Evolutionary conservation across 2,329 filamentous ascomycete genomes (phyloP).

Genomic region (Elsinoe perseae): DNA sequence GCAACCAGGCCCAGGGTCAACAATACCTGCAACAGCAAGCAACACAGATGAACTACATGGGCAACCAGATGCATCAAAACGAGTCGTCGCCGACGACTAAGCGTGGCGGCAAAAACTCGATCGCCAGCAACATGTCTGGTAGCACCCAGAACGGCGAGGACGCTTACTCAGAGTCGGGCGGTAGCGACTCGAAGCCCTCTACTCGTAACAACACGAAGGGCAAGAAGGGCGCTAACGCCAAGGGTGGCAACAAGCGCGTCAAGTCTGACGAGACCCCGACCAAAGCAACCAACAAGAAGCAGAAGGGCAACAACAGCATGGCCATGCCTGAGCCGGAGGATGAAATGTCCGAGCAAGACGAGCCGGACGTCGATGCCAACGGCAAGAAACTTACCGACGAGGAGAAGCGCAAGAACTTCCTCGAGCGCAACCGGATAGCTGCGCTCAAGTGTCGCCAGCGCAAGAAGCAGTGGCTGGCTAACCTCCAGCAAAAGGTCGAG

Average conservation of each 20-base stretch:
- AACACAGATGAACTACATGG: constrained; percentile 32
- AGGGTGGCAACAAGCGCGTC: constrained; percentile 58
- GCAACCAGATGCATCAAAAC: constrained; percentile 32
- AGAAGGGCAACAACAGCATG: constrained; percentile 51
- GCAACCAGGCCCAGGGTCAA: constrained; percentile 46
- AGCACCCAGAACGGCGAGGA: constrained; percentile 46
- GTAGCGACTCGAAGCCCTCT: constrained; percentile 56
- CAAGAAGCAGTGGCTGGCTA: constrained; percentile 98
- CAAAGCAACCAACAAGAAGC: constrained; percentile 64
- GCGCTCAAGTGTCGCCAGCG: constrained; percentile 94
- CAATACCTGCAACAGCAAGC: constrained; percentile 35
- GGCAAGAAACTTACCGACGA: constrained; percentile 91
- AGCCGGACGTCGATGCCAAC: constrained; percentile 30
- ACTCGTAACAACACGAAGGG: constrained; percentile 53
- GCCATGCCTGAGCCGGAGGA: constrained; percentile 43
- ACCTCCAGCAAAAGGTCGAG: constrained; percentile 90
- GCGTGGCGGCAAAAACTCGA: constrained; percentile 41
- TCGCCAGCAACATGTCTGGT: constrained; percentile 53
- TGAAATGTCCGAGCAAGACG: constrained; percentile 43
- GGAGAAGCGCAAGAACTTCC: constrained; percentile 96
- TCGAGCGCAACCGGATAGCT: constrained; percentile 94
- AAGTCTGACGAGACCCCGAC: constrained; percentile 66
- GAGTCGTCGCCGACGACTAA: constrained; percentile 20
- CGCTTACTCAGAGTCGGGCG: constrained; percentile 64
- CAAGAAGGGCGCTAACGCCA: constrained; percentile 54